Evolutionary conservation across 495 filamentous ascomycete species (phyloP).

Genomic region (Aspergillus haitiensis): DNA sequence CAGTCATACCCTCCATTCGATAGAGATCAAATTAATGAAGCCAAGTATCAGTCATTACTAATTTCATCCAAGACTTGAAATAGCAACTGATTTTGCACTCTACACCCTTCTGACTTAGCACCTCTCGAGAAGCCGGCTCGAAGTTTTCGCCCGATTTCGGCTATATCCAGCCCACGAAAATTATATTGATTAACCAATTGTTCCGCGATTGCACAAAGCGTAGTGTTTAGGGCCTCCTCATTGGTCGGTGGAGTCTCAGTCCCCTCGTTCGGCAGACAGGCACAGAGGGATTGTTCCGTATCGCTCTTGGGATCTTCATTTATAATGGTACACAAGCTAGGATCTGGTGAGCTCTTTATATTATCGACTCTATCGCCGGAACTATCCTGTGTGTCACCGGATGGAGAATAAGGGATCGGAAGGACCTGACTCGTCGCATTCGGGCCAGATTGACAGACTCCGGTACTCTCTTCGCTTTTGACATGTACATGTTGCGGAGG

Average conservation of each 20-base stretch:
- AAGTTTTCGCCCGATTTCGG: conserved; percentile 37
- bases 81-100: conserved; percentile 45
- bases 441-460: not conserved
- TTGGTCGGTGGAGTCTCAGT: conserved; percentile 22
- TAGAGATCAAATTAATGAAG: not conserved
- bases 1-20: not conserved
- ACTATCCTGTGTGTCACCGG: not conserved
- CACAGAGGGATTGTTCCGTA: conserved; percentile 31
- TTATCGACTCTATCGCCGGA: not conserved
- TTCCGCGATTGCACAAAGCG: conserved; percentile 45
- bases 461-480: not conserved
- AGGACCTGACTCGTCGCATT: not conserved
- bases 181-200: conserved; percentile 45
- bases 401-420: not conserved
- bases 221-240: conserved; percentile 39
- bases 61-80: conserved; percentile 50
- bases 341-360: not conserved
- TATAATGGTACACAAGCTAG: not conserved
- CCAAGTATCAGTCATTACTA: conserved; percentile 30
- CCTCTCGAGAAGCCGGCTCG: conserved; percentile 40
- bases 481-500: not conserved
- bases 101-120: conserved; percentile 37
- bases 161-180: conserved; percentile 37
- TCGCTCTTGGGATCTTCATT: no score
- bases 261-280: conserved; percentile 25